phyloP scores from a whole-genome alignment of 139 green algal species.

The Chlamydomonas eustigma region DNA sequence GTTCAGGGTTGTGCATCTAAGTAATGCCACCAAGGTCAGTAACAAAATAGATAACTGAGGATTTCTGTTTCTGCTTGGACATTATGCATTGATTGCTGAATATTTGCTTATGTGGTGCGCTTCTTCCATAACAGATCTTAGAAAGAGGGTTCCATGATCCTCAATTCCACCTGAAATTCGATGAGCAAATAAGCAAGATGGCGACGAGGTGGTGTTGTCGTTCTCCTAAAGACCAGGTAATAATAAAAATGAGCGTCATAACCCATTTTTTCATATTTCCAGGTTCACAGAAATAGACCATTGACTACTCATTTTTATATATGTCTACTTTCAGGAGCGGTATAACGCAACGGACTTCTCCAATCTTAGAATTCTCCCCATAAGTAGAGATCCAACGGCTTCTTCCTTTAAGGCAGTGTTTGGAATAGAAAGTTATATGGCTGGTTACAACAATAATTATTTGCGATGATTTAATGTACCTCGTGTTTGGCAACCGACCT shows the following conservation, averaged over 20 bases:
- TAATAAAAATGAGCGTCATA: neutral
- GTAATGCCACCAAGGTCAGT: neutral
- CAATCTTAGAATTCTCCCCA: neutral
- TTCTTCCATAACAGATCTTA: neutral
- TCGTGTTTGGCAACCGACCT: no score
- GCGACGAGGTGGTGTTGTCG: conserved; percentile 4
- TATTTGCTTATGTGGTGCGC: neutral
- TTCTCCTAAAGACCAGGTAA: conserved; percentile 1
- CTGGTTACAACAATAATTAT: no score
- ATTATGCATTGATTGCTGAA: neutral
- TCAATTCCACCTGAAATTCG: neutral
- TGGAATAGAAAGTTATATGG: neutral
- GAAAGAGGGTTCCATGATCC: neutral
- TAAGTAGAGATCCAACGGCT: neutral
- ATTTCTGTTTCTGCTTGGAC: neutral
- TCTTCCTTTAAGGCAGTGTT: neutral
- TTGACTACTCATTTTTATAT: neutral
- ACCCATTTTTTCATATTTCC: neutral
- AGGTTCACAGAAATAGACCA: neutral
- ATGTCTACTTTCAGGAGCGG: neutral
- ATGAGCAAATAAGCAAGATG: neutral
- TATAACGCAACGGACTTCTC: conserved; percentile 3
- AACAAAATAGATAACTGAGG: neutral
- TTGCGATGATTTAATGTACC: no score
- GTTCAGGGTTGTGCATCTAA: neutral